These are phyloP conservation scores for Venturiaceae sp. DNA, from an alignment of 2,329 filamentous ascomycete species.

Conservation along the genomic window DNA sequence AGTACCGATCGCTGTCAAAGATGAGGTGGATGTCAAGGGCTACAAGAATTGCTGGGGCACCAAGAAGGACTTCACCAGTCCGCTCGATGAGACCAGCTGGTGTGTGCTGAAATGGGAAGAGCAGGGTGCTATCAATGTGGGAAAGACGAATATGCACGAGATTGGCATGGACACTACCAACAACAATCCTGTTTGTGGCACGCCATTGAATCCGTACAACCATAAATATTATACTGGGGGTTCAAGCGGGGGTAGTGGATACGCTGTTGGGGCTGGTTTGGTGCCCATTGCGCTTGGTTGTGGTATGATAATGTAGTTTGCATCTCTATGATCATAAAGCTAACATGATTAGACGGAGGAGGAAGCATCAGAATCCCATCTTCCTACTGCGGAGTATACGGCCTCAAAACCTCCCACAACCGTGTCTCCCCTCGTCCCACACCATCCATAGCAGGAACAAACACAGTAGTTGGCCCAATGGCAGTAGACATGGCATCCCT, in stretches of 20 bases:
- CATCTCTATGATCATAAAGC: background rate
- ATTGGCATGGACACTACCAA: constrained; percentile 70
- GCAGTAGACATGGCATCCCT: constrained; percentile 69
- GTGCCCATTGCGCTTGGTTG: constrained; percentile 67
- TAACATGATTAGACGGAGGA: constrained; percentile 50
- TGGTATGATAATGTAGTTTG: constrained; percentile 60
- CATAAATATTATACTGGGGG: constrained; percentile 68
- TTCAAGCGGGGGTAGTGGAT: constrained; percentile 68
- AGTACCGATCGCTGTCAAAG: constrained; percentile 75
- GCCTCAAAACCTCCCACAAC: constrained; percentile 69
- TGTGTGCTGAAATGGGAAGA: constrained; percentile 62
- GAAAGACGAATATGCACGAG: constrained; percentile 74
- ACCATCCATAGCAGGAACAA: constrained; percentile 48
- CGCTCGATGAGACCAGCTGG: constrained; percentile 48
- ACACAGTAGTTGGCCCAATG: constrained; percentile 64
- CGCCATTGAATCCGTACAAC: constrained; percentile 71
- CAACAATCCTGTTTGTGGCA: constrained; percentile 67
- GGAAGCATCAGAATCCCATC: constrained; percentile 67
- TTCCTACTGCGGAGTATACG: constrained; percentile 70
- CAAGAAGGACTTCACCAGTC: constrained; percentile 44
- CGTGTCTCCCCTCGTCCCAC: constrained; percentile 54
- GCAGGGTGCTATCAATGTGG: constrained; percentile 64
- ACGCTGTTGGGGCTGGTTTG: constrained; percentile 58
- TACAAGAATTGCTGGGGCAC: constrained; percentile 60
- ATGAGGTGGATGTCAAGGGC: constrained; percentile 63